Evolutionary conservation across 768 basidiomycete genomes (phyloP).

Genomic region (Lactarius akahatsu): DNA sequence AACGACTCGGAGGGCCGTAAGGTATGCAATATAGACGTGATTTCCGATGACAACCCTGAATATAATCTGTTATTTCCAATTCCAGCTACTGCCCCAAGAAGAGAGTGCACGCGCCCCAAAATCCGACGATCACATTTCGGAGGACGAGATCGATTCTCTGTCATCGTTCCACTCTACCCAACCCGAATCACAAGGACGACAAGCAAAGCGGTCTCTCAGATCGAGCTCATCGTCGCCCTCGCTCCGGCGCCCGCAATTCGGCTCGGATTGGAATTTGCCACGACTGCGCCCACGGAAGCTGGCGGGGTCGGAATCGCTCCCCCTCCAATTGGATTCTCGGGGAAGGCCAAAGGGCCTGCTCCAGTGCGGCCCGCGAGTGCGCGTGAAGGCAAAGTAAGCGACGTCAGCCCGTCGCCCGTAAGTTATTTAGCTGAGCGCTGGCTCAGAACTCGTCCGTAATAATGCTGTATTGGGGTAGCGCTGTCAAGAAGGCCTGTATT

Average conservation of each 20-base stretch:
- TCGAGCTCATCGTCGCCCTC: neutral
- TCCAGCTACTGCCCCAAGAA: neutral
- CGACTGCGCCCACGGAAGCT: neutral
- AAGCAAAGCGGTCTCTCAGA: neutral
- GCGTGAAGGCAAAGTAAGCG: constrained; percentile 11
- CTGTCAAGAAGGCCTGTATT: neutral
- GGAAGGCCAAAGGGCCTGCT: constrained; percentile 16
- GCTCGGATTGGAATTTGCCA: constrained; percentile 23
- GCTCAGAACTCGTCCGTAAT: neutral
- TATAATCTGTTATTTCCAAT: neutral
- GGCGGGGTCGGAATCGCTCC: constrained; percentile 6
- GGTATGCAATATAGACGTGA: constrained; percentile 1
- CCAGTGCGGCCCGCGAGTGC: constrained; percentile 15
- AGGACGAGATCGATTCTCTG: neutral
- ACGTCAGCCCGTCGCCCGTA: neutral
- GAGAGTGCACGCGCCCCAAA: neutral
- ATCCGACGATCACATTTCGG: neutral
- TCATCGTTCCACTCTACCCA: neutral
- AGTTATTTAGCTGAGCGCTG: neutral
- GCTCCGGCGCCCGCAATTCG: constrained; percentile 16
- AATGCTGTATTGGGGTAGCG: neutral
- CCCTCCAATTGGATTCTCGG: constrained; percentile 17
- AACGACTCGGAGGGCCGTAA: constrained; percentile 2
- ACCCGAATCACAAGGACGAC: neutral
- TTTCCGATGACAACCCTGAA: neutral